phyloP scores from a whole-genome alignment of 257 asterid species.

The Fraxinus americana region DNA sequence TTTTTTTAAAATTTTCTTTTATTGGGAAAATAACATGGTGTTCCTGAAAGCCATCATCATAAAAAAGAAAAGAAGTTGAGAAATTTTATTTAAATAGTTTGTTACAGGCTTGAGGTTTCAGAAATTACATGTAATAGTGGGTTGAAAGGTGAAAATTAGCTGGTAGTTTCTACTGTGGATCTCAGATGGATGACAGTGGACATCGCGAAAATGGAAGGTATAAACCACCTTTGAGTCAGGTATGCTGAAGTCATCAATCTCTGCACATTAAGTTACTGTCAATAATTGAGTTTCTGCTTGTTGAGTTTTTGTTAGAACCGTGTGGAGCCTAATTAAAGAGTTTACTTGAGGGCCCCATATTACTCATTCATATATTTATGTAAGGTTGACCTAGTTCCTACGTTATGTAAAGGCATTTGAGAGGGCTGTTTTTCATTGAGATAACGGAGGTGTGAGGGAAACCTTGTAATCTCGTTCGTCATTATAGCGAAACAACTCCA shows the following conservation, averaged over 20 bases:
- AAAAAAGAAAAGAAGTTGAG: background rate
- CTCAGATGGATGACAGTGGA: conserved; percentile 73
- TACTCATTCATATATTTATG: background rate
- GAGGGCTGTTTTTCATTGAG: background rate
- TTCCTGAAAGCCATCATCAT: background rate
- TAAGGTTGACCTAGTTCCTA: background rate
- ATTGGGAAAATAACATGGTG: background rate
- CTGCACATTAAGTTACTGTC: background rate
- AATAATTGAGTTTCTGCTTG: background rate
- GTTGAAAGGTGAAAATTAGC: conserved; percentile 20
- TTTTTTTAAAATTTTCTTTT: background rate
- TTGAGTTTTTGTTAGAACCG: background rate
- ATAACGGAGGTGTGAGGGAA: background rate
- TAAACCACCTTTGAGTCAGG: conserved; percentile 88
- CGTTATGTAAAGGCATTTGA: background rate
- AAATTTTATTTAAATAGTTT: background rate
- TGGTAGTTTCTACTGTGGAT: conserved; percentile 24
- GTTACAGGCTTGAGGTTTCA: background rate
- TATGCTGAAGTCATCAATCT: conserved; percentile 20
- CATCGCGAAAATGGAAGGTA: conserved; percentile 88
- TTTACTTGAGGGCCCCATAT: background rate
- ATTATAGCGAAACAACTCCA: background rate
- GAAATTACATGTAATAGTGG: conserved; percentile 13
- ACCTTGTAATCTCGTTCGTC: background rate
- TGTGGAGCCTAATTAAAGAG: background rate